These are phyloP conservation scores for Bruguiera parviflora DNA, from an alignment of 345 rosid genomes.

Conservation along the genomic window DNA sequence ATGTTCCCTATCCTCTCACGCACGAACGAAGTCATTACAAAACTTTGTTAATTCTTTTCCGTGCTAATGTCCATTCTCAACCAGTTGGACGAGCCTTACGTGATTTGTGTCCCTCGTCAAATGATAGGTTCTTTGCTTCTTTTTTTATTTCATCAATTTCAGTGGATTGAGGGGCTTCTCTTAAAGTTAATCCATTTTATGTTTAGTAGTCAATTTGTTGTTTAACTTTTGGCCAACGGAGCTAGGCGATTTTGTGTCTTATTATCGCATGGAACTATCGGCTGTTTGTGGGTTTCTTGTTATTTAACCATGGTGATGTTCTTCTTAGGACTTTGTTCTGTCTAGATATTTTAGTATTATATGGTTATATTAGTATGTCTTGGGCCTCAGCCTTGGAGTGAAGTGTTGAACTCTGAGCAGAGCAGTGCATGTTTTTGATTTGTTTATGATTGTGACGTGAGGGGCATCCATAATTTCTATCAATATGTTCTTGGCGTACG, in stretches of 20 bases:
- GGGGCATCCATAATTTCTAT: slow-evolving; percentile 17
- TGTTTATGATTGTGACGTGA: slow-evolving; percentile 19
- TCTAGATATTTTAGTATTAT: slow-evolving; percentile 19
- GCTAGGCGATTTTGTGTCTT: slow-evolving; percentile 24
- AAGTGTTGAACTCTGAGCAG: slow-evolving; percentile 42
- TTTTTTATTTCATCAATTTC: not conserved
- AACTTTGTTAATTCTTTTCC: slow-evolving; percentile 8
- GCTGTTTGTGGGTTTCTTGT: slow-evolving; percentile 33
- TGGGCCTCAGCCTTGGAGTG: slow-evolving; percentile 18
- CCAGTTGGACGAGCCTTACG: slow-evolving; percentile 8
- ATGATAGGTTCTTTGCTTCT: slow-evolving; percentile 12
- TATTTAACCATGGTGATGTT: slow-evolving; percentile 23
- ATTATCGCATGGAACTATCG: slow-evolving; percentile 43
- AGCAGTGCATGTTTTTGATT: slow-evolving; percentile 30
- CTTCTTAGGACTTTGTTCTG: slow-evolving; percentile 8
- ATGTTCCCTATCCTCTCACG: slow-evolving; percentile 15
- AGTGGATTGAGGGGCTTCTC: not conserved
- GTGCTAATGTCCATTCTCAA: not conserved
- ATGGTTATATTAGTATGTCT: slow-evolving; percentile 21
- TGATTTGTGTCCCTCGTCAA: slow-evolving; percentile 16
- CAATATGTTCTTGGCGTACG: slow-evolving; percentile 9
- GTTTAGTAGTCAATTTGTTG: slow-evolving; percentile 4
- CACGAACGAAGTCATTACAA: slow-evolving; percentile 8
- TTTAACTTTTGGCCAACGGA: slow-evolving; percentile 3
- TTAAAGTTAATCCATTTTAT: slow-evolving; percentile 8